Evolutionary conservation across 2,329 filamentous ascomycete genomes (phyloP).

Genomic region (Clonostachys sp.): DNA sequence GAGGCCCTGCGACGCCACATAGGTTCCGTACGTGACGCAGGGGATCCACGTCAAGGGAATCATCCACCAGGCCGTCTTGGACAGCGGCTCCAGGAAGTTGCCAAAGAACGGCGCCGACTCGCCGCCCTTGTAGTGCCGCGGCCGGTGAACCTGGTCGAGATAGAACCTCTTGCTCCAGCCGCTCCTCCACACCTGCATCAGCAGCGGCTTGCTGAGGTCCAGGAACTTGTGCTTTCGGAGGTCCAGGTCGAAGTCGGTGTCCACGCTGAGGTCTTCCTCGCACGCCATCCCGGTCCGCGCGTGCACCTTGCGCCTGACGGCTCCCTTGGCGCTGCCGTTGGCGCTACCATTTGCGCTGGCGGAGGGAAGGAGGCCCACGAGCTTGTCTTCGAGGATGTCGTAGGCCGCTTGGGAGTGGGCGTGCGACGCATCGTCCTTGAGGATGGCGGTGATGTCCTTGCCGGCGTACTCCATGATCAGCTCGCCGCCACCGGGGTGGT

Average conservation of each 20-base stretch:
- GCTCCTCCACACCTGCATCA: constrained; percentile 83
- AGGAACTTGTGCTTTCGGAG: constrained; percentile 93
- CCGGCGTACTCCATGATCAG: constrained; percentile 87
- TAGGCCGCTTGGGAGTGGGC: constrained; percentile 90
- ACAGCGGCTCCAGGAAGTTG: constrained; percentile 95
- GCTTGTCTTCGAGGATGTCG: constrained; percentile 83
- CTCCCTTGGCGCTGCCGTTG: constrained; percentile 12
- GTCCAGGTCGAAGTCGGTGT: constrained; percentile 72
- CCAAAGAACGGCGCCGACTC: constrained; percentile 91
- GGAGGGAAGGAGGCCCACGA: constrained; percentile 78
- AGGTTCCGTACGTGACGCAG: constrained; percentile 67
- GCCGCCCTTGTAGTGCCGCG: constrained; percentile 92
- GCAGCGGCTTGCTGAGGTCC: constrained; percentile 77
- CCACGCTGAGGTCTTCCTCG: constrained; percentile 79
- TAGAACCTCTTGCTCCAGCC: constrained; percentile 96
- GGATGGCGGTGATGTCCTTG: constrained; percentile 76
- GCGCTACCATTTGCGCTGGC: constrained; percentile 31
- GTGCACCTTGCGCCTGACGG: constrained; percentile 31
- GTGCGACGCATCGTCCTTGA: constrained; percentile 81
- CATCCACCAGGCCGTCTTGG: constrained; percentile 91
- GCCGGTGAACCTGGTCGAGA: constrained; percentile 90
- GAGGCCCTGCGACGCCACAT: constrained; percentile 59
- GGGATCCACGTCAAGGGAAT: constrained; percentile 84
- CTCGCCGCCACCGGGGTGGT: constrained; percentile 87
- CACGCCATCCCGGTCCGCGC: constrained; percentile 81